These are phyloP conservation scores for Colletotrichum endophyticum DNA, from an alignment of 2,329 filamentous ascomycete genomes.

Conservation along the genomic window DNA sequence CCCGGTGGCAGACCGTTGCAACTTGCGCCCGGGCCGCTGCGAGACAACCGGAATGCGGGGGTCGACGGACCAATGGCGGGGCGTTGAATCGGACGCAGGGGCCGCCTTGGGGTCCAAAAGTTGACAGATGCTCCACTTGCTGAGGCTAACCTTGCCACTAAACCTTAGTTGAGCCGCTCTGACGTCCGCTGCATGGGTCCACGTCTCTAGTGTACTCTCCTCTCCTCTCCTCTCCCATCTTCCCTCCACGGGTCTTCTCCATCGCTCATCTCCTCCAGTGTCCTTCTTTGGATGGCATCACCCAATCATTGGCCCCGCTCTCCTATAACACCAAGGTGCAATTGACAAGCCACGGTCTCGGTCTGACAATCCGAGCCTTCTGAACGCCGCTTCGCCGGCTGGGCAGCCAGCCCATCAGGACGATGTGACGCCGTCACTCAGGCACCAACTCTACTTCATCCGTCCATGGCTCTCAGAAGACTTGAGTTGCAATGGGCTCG, in stretches of 20 bases:
- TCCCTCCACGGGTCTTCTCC: not conserved
- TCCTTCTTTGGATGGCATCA: not conserved
- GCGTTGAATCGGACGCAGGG: not conserved
- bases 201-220: no score
- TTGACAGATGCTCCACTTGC: not conserved
- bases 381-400: not conserved
- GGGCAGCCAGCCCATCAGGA: not conserved
- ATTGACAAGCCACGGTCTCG: not conserved
- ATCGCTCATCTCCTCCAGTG: not conserved
- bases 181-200: not conserved
- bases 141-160: not conserved
- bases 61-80: not conserved
- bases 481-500: not conserved
- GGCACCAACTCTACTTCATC: not conserved
- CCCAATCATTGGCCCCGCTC: not conserved
- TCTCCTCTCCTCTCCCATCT: not conserved
- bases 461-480: not conserved
- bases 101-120: not conserved
- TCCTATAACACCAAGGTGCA: not conserved
- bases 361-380: not conserved
- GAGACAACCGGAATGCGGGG: not conserved
- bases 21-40: not conserved
- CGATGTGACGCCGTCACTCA: not conserved
- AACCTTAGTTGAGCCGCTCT: conserved; percentile 23
- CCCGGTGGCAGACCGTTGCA: not conserved